Evolutionary conservation across 106 monocot species (phyloP).

Genomic region (Allium cepa): DNA sequence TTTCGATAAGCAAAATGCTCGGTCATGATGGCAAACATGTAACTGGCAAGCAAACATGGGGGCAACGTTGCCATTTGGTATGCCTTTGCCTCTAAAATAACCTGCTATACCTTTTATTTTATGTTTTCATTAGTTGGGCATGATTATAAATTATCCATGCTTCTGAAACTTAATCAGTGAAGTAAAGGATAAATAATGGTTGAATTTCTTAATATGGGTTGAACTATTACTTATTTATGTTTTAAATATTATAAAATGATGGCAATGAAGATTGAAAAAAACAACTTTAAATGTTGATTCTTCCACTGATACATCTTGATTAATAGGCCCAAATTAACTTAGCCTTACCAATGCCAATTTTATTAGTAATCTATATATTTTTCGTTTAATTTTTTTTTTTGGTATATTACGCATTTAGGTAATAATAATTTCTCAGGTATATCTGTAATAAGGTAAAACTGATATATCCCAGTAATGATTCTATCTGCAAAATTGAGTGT

Average conservation of each 20-base stretch:
- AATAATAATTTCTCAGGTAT: too few relatives aligned
- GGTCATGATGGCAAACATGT: constrained; percentile 14
- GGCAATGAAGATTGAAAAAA: constrained; percentile 37
- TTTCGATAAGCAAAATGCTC: constrained; percentile 1
- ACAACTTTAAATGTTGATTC: constrained; percentile 63
- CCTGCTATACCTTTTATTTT: not conserved
- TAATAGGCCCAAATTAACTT: constrained; percentile 18
- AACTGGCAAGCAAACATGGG: not conserved
- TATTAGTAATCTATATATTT: too few relatives aligned
- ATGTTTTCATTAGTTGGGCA: constrained; percentile 12
- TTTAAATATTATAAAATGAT: not conserved
- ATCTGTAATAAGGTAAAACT: too few relatives aligned
- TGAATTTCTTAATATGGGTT: constrained; percentile 71
- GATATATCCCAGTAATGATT: too few relatives aligned
- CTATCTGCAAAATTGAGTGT: too few relatives aligned
- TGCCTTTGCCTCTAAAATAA: constrained; percentile 20
- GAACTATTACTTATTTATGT: not conserved
- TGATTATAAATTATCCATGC: constrained; percentile 45
- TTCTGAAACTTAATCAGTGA: constrained; percentile 35
- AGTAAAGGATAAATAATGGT: constrained; percentile 32
- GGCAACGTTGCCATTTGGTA: constrained; percentile 1
- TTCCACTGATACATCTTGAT: constrained; percentile 39
- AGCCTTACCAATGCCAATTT: not conserved
- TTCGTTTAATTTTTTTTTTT: too few relatives aligned
- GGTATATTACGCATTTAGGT: too few relatives aligned